Percentiles rank a stretch among this genome's conserved stretches.
Conservation (phyloP, 2,329 filamentous ascomycete species). For the Cyanodermella asteris region DNA sequence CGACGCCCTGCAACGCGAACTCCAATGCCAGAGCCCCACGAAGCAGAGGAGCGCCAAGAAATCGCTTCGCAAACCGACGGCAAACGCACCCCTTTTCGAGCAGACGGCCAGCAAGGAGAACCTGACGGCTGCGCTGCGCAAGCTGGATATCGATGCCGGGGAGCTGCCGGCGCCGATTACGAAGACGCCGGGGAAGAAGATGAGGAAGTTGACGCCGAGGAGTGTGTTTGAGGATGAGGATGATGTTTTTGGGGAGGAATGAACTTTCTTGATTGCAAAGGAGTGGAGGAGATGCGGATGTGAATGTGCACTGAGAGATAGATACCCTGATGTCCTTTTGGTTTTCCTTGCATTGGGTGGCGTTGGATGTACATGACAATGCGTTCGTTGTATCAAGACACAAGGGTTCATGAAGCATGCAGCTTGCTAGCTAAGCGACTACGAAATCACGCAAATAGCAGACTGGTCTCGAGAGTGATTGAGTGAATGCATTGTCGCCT, state of each 20-base stretch:
- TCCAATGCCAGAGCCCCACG: conserved; percentile 39
- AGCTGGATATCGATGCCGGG: conserved; percentile 15
- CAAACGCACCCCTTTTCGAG: conserved; percentile 4
- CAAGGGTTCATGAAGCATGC: too few species aligned
- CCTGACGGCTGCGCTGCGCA: conserved; percentile 17
- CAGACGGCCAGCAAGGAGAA: conserved; percentile 9
- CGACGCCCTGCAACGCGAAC: conserved; percentile 41
- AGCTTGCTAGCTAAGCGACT: too few species aligned
- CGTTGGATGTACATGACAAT: too few species aligned
- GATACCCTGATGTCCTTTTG: too few species aligned
- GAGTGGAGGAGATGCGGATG: too few species aligned
- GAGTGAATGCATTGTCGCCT: too few species aligned
- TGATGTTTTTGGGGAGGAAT: conserved; percentile 11
- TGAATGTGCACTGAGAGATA: too few species aligned
- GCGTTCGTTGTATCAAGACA: too few species aligned
- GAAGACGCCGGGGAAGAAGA: conserved; percentile 15
- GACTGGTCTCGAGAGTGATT: too few species aligned
- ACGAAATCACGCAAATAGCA: too few species aligned
- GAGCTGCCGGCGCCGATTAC: conserved; percentile 9
- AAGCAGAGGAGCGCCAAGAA: conserved; percentile 23
- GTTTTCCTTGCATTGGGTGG: too few species aligned
- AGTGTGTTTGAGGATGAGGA: conserved; percentile 22
- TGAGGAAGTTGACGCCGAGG: conserved; percentile 22
- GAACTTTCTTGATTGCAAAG: too few species aligned
- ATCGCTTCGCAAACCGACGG: conserved; percentile 4